Conservation (phyloP, 2,329 filamentous ascomycete species). For the Fusarium mexicanum region DNA sequence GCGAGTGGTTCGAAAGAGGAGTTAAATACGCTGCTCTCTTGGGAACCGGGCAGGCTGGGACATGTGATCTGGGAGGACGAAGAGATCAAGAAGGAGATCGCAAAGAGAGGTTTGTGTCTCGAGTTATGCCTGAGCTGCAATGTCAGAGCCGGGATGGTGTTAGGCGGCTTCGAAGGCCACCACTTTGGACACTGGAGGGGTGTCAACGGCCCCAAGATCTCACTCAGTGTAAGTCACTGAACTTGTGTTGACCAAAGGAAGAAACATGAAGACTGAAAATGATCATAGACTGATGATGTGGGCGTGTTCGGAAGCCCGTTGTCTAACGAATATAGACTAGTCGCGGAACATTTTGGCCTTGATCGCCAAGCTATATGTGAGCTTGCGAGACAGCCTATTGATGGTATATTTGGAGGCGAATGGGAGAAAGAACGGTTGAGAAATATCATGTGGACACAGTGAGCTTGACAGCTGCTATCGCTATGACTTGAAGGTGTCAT, state of each 20-base stretch:
- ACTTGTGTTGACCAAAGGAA: background rate
- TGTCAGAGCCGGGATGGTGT: conserved; percentile 77
- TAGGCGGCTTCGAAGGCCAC: conserved; percentile 72
- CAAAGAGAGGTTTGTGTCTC: conserved; percentile 66
- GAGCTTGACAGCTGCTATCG: background rate
- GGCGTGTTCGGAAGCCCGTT: conserved; percentile 81
- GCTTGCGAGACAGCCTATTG: conserved; percentile 69
- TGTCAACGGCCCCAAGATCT: conserved; percentile 67
- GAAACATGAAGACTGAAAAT: background rate
- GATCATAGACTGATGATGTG: conserved; percentile 78
- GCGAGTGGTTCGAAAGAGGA: conserved; percentile 67
- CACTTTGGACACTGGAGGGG: conserved; percentile 80
- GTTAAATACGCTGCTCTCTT: conserved; percentile 70
- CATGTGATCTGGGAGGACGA: conserved; percentile 81
- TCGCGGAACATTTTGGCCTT: conserved; percentile 75
- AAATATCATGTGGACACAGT: conserved; percentile 57
- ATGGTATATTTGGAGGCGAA: conserved; percentile 73
- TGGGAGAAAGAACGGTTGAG: conserved; percentile 68
- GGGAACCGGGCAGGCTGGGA: conserved; percentile 74
- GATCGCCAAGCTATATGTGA: conserved; percentile 55
- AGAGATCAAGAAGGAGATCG: conserved; percentile 64
- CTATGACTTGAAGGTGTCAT: background rate
- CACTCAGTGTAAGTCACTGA: conserved; percentile 70
- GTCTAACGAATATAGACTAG: conserved; percentile 80
- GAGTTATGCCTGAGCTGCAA: conserved; percentile 86